A percentile compares a stretch with the other conserved stretches of the same genome.
Evolutionary conservation across 176 grass and related monocot species (phyloP).

Genomic region (Areca catechu): DNA sequence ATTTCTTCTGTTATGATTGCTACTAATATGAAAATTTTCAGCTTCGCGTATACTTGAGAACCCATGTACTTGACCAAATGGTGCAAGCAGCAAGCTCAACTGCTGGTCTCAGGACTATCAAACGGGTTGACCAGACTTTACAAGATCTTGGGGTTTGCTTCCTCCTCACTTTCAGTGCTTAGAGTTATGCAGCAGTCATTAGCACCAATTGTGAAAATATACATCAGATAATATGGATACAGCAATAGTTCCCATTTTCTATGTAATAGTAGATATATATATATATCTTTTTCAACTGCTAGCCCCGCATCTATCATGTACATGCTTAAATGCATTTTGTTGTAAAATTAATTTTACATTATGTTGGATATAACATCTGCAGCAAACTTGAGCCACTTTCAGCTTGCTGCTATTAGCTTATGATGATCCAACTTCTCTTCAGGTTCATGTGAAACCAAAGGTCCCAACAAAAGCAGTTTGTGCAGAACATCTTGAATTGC

Average conservation of each 20-base stretch:
- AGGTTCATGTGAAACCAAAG: conserved; percentile 97
- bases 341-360: too few relatives aligned
- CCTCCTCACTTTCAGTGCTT: neutral
- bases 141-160: conserved; percentile 86
- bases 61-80: conserved; percentile 92
- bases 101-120: conserved; percentile 81
- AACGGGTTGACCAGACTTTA: conserved; percentile 83
- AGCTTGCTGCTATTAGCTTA: too few relatives aligned
- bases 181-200: too few relatives aligned
- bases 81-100: conserved; percentile 74
- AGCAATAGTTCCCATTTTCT: too few relatives aligned
- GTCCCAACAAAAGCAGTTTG: conserved; percentile 98
- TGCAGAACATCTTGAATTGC: conserved; percentile 85
- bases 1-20: neutral
- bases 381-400: too few relatives aligned
- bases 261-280: too few relatives aligned
- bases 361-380: too few relatives aligned
- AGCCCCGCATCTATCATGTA: neutral
- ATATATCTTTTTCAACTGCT: too few relatives aligned
- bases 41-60: conserved; percentile 89
- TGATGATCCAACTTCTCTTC: conserved; percentile 10
- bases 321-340: neutral
- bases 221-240: too few relatives aligned
- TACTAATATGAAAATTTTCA: conserved; percentile 32
- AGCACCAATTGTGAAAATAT: too few relatives aligned